These are phyloP conservation scores for Mariannaea elegans DNA, from an alignment of 2,329 filamentous ascomycete genomes.

Conservation along the genomic window DNA sequence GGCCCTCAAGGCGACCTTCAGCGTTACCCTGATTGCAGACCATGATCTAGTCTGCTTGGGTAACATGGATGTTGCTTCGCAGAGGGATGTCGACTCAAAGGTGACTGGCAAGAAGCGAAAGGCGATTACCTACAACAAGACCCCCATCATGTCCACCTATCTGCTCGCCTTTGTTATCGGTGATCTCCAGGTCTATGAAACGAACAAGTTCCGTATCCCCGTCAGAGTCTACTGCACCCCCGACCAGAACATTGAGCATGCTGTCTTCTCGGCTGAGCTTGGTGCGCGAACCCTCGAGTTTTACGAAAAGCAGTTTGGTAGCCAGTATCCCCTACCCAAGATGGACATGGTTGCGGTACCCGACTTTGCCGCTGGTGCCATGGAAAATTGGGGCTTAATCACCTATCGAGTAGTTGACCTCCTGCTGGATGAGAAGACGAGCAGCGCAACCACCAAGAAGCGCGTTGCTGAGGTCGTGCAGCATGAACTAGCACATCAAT, in stretches of 20 bases:
- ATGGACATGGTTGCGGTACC: constrained; percentile 77
- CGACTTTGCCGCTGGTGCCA: constrained; percentile 93
- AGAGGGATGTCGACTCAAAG: constrained; percentile 75
- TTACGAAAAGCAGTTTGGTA: constrained; percentile 94
- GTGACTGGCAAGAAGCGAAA: constrained; percentile 72
- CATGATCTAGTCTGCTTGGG: constrained; percentile 90
- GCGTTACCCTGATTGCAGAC: constrained; percentile 89
- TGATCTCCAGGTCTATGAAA: constrained; percentile 93
- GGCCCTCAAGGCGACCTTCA: constrained; percentile 91
- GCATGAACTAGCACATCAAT: constrained; percentile 96
- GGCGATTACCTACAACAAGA: constrained; percentile 90
- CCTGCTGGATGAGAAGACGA: constrained; percentile 90
- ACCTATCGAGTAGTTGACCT: constrained; percentile 89
- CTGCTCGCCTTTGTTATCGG: constrained; percentile 93
- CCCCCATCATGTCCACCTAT: constrained; percentile 95
- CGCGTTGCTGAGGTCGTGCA: constrained; percentile 95
- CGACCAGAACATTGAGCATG: constrained; percentile 89
- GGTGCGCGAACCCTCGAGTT: constrained; percentile 90
- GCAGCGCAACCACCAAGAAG: constrained; percentile 88
- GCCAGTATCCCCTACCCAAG: constrained; percentile 66
- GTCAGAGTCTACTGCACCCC: constrained; percentile 94
- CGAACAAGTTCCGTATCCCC: constrained; percentile 88
- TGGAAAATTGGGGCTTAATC: constrained; percentile 98
- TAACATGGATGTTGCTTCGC: constrained; percentile 93
- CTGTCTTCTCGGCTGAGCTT: constrained; percentile 88